phyloP scores from a whole-genome alignment of 768 basidiomycete genomes.

The Hemileccinum impolitum region DNA sequence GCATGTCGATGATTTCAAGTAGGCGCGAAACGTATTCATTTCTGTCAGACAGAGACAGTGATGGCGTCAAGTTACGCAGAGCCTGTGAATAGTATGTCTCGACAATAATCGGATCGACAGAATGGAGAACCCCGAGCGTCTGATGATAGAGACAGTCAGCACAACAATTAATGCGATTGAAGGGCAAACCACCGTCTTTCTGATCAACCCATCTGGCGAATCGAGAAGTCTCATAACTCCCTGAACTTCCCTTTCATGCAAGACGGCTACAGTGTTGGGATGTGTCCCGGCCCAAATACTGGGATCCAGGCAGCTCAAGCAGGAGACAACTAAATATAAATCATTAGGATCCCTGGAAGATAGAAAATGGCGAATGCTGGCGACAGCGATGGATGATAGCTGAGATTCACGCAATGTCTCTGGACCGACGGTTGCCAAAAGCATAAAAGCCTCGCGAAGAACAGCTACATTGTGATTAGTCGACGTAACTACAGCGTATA shows the following conservation, averaged over 20 bases:
- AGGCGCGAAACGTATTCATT: slow-evolving; percentile 45
- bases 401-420: slow-evolving; percentile 18
- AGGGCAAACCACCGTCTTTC: slow-evolving; percentile 49
- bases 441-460: slow-evolving; percentile 33
- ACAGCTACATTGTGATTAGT: slow-evolving; percentile 28
- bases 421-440: slow-evolving; percentile 25
- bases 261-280: slow-evolving; percentile 44
- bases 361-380: slow-evolving; percentile 55
- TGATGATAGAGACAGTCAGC: slow-evolving; percentile 28
- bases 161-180: neutral
- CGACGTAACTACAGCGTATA: neutral
- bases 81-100: slow-evolving; percentile 50
- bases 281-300: slow-evolving; percentile 66
- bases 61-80: slow-evolving; percentile 36
- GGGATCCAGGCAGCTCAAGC: slow-evolving; percentile 56
- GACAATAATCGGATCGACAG: slow-evolving; percentile 58
- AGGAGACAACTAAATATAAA: slow-evolving; percentile 62
- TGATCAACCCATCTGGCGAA: slow-evolving; percentile 53
- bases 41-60: slow-evolving; percentile 33
- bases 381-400: slow-evolving; percentile 31
- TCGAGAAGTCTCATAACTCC: slow-evolving; percentile 65
- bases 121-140: slow-evolving; percentile 57
- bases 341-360: slow-evolving; percentile 56
- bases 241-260: slow-evolving; percentile 76
- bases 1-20: slow-evolving; percentile 52